Percentiles rank a stretch among this genome's conserved stretches.
These are phyloP conservation scores for Inosperma sp. DNA, from an alignment of 768 basidiomycete species.

Conservation along the genomic window DNA sequence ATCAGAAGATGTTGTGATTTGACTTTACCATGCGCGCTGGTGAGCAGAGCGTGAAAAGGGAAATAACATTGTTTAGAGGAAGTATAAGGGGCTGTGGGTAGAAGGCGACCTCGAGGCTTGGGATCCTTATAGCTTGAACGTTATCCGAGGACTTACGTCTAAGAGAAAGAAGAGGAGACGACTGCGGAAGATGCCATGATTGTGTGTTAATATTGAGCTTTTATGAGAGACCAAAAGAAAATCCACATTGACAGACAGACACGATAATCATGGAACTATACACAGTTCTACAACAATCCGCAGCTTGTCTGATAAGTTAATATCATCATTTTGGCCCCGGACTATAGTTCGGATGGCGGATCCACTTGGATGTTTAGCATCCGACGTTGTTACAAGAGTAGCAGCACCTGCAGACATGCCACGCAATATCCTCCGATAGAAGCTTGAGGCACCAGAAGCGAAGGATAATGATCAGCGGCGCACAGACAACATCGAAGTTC, in stretches of 20 bases:
- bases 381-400: conserved; percentile 12
- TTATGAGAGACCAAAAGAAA: not conserved
- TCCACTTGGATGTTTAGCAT: conserved; percentile 12
- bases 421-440: conserved; percentile 27
- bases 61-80: conserved; percentile 32
- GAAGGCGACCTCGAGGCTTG: conserved; percentile 15
- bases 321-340: no score
- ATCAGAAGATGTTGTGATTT: conserved; percentile 13
- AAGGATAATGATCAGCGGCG: conserved; percentile 33
- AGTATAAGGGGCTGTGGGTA: conserved; percentile 17
- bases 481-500: conserved; percentile 21
- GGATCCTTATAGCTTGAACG: conserved; percentile 25
- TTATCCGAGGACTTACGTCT: conserved; percentile 29
- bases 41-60: conserved; percentile 33
- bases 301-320: no score
- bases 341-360: no score
- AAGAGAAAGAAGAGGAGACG: conserved; percentile 22
- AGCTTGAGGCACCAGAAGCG: conserved; percentile 30
- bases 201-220: conserved; percentile 18
- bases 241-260: not conserved
- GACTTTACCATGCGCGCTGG: conserved; percentile 40
- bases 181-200: conserved; percentile 31
- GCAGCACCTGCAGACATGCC: conserved; percentile 15
- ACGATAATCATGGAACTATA: no score
- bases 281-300: no score